Evolutionary conservation across 1,284 basidiomycete species (phyloP).

Genomic region (Mycena citricolor): DNA sequence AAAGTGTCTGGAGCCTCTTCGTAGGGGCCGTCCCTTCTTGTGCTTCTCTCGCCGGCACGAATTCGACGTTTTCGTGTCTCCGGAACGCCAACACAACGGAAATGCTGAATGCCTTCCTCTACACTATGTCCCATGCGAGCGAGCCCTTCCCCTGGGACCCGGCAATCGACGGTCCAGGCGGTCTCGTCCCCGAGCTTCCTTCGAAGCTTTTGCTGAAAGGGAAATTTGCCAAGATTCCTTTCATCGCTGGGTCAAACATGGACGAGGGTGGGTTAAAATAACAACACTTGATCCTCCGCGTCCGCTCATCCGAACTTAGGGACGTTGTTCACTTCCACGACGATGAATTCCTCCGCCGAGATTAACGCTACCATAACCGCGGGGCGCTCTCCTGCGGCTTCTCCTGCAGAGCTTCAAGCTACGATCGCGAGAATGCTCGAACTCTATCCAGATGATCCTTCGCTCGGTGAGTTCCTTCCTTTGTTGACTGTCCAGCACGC

Average conservation of each 20-base stretch:
- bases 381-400: constrained; percentile 17
- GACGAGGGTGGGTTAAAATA: constrained; percentile 43
- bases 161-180: constrained; percentile 40
- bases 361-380: constrained; percentile 29
- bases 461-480: constrained; percentile 37
- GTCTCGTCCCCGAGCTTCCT: constrained; percentile 41
- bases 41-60: constrained; percentile 39
- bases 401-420: constrained; percentile 24
- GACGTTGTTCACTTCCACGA: background rate
- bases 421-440: constrained; percentile 36
- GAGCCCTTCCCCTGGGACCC: constrained; percentile 38
- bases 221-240: constrained; percentile 40
- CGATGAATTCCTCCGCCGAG: background rate
- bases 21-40: too few species aligned
- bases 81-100: constrained; percentile 27
- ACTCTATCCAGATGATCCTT: constrained; percentile 48
- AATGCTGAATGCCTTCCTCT: constrained; percentile 30
- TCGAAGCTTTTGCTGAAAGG: constrained; percentile 35
- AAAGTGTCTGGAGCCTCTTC: too few species aligned
- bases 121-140: constrained; percentile 24
- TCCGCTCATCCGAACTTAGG: background rate
- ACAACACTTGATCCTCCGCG: too few species aligned
- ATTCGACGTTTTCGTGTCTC: constrained; percentile 35
- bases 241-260: constrained; percentile 46
- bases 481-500: background rate